Percentiles rank a stretch among this genome's conserved stretches.
Evolutionary conservation across 2,329 filamentous ascomycete species (phyloP).

Genomic region (Colletotrichum falcatum): DNA sequence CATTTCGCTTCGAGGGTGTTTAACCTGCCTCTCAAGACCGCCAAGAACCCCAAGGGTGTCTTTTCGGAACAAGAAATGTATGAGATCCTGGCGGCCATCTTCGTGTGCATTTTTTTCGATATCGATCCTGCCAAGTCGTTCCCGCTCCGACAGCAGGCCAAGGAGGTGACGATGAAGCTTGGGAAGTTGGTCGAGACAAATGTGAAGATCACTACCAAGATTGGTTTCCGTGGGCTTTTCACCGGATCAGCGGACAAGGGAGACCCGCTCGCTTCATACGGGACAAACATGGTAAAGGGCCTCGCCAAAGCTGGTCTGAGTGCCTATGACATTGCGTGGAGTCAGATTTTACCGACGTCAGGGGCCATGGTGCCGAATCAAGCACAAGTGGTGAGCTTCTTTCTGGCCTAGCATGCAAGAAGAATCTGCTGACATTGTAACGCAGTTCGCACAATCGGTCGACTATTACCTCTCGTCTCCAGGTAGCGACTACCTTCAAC

Average conservation of each 20-base stretch:
- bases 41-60: conserved; percentile 68
- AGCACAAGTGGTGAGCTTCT: conserved; percentile 68
- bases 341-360: conserved; percentile 76
- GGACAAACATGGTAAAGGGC: conserved; percentile 72
- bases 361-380: conserved; percentile 78
- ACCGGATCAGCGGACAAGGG: conserved; percentile 62
- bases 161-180: conserved; percentile 68
- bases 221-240: conserved; percentile 64
- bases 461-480: conserved; percentile 77
- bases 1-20: conserved; percentile 73
- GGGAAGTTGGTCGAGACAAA: conserved; percentile 72
- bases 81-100: conserved; percentile 74
- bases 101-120: conserved; percentile 74
- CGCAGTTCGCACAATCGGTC: conserved; percentile 76
- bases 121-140: conserved; percentile 76
- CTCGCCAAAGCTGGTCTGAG: conserved; percentile 73
- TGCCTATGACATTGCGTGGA: conserved; percentile 76
- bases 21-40: conserved; percentile 75
- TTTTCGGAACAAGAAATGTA: conserved; percentile 68
- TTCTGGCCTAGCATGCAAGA: background rate
- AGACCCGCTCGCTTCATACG: conserved; percentile 71
- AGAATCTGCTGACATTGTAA: conserved; percentile 40
- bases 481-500: conserved; percentile 66
- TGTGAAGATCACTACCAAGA: conserved; percentile 67
- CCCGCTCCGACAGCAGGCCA: conserved; percentile 69